Percentiles rank a stretch among this genome's conserved stretches.
Evolutionary conservation across 2,329 filamentous ascomycete genomes (phyloP).

Genomic region (Claviceps fusiformis): DNA sequence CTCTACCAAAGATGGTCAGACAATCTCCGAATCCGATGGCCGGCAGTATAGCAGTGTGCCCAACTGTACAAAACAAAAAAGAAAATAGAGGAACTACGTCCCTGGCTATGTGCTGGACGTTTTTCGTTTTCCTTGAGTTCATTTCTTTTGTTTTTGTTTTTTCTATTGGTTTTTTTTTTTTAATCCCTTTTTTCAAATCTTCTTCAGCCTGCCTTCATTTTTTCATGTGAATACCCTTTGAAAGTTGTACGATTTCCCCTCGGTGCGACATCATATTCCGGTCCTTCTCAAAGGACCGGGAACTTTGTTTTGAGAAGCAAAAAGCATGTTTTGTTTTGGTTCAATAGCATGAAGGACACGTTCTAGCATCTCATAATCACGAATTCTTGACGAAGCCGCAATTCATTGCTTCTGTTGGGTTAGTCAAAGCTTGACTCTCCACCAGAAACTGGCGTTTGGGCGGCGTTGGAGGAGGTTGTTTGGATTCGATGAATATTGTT

Average conservation of each 20-base stretch:
- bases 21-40: conserved; percentile 62
- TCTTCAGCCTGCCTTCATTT: background rate
- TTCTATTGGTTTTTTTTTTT: background rate
- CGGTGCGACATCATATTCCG: conserved; percentile 8
- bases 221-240: conserved; percentile 6
- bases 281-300: conserved; percentile 5
- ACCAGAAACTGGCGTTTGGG: conserved; percentile 6
- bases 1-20: conserved; percentile 86
- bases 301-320: background rate
- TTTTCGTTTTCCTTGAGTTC: background rate
- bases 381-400: background rate
- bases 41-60: conserved; percentile 19
- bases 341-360: conserved; percentile 1
- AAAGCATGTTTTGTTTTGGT: conserved; percentile 5
- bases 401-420: background rate
- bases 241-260: conserved; percentile 9
- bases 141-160: background rate
- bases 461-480: background rate
- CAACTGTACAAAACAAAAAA: background rate
- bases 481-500: background rate
- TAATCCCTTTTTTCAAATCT: background rate
- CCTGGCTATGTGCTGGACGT: background rate
- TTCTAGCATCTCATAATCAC: background rate
- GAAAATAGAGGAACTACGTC: background rate
- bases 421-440: background rate